Base-by-base conservation (phyloP, 2,329 filamentous ascomycete genomes). In the Xylaria sp. region DNA sequence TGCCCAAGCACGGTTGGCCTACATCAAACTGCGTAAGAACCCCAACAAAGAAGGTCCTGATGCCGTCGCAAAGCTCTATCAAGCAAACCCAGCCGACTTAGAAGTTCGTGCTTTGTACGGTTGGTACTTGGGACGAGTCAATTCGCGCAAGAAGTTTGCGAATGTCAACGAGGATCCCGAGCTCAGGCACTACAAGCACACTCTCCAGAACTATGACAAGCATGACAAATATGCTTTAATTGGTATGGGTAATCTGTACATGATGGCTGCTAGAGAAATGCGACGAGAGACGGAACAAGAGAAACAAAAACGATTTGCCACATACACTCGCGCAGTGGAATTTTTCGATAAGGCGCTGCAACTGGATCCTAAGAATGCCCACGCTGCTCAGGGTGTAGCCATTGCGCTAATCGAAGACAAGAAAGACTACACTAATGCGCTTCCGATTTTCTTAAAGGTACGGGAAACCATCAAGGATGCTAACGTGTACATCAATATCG, bases 301-400 rank as follows among this genome's bases (percentile, higher is more conserved):
- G 69, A 97, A 93, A 81, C 92, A 97, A 76, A 97, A 97, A 83
- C 91, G 94, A 62, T 92, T 91, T 66, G 92, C 92, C 74, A 91
- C 90, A 70, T 99, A 98, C 78, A 90, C 91, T 78, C 94, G 95
- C 74, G 94, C 96, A 0, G 94, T 98, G 12, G 97, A 99, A 79
- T 99, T 99, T 82, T 99, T 98, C 75, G 96, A 98, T 79, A 99
- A 99, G 82, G 95, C 95, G 4, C 84, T 99, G 25, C 94, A 97
- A 71, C 84, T 99, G n/a, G 96, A 99, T 77, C 90, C 94, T 0
- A 94, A 92, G 82, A 99, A 98, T 75, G 95, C 96, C 0, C 97
- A 97, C 79, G 97, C 97, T 8, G 96, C 96, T 1, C 96, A 99
- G 79, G 96, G 97, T 69, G 90, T 99, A 72, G 96, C 93, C 15